Percentiles rank a stretch among this genome's conserved stretches.
Conservation (phyloP, 768 basidiomycete species). For the Leccinum aurantiacum region DNA sequence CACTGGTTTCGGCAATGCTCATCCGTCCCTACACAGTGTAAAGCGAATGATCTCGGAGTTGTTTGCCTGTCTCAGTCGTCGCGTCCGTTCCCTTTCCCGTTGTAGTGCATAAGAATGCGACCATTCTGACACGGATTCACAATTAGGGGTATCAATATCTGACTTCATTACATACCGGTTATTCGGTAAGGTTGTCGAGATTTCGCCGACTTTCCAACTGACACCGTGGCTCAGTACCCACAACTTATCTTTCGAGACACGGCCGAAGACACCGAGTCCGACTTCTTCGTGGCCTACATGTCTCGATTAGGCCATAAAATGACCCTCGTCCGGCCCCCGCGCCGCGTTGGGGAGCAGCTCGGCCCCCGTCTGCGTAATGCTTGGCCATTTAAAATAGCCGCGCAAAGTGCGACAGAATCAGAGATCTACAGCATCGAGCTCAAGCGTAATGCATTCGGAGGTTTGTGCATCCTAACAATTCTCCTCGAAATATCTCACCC, state of each 20-base stretch:
- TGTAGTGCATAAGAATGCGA: background rate
- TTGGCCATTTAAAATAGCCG: constrained; percentile 43
- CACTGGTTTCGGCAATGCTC: constrained; percentile 5
- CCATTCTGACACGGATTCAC: constrained; percentile 5
- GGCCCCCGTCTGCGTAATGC: constrained; percentile 39
- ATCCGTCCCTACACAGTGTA: constrained; percentile 42
- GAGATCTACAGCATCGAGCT: constrained; percentile 57
- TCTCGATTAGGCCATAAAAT: constrained; percentile 60
- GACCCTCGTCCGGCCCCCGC: constrained; percentile 43
- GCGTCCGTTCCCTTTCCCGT: constrained; percentile 41
- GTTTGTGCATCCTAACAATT: constrained; percentile 14
- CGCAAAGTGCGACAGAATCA: constrained; percentile 46
- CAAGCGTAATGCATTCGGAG: constrained; percentile 41
- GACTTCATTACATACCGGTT: constrained; percentile 58
- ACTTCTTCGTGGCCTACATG: constrained; percentile 67
- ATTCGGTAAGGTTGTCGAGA: constrained; percentile 41
- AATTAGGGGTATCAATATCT: constrained; percentile 71
- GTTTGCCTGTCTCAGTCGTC: constrained; percentile 57
- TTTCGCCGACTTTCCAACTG: constrained; percentile 9
- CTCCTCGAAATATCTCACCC: constrained; percentile 2
- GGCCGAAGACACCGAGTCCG: constrained; percentile 44
- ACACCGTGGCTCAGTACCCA: constrained; percentile 43
- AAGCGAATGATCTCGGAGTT: constrained; percentile 60
- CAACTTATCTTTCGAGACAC: constrained; percentile 67
- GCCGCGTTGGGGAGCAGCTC: constrained; percentile 38